phyloP scores from a whole-genome alignment of 495 filamentous ascomycete genomes.

The Penicillium pulvis region DNA sequence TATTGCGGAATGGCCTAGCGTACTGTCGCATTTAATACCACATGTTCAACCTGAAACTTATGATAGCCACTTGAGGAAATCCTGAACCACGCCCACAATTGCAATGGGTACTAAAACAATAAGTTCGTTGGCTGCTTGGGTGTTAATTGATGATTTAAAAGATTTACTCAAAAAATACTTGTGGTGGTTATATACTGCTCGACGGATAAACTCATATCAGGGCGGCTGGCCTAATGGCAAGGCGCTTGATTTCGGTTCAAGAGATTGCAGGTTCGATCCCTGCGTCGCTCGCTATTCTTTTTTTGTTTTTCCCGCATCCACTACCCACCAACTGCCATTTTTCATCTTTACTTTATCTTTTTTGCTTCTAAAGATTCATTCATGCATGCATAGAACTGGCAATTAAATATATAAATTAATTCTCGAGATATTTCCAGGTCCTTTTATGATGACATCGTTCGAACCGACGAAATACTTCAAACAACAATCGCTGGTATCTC shows the following conservation, averaged over 20 bases:
- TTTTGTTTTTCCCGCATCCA: background rate
- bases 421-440: too few species aligned
- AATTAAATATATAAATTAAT: background rate
- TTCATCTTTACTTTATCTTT: background rate
- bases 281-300: conserved; percentile 30
- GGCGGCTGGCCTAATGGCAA: conserved; percentile 62
- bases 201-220: background rate
- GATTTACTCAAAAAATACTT: background rate
- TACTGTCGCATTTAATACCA: too few species aligned
- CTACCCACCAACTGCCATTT: background rate
- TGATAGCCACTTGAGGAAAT: background rate
- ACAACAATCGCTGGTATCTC: too few species aligned
- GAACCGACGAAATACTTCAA: too few species aligned
- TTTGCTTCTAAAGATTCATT: background rate
- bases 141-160: background rate
- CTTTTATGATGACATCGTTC: too few species aligned
- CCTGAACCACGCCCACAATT: background rate
- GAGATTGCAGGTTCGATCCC: conserved; percentile 51
- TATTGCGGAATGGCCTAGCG: too few species aligned
- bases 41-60: too few species aligned
- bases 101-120: too few species aligned
- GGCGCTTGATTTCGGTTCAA: conserved; percentile 68
- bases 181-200: background rate
- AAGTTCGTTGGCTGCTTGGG: too few species aligned
- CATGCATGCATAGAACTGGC: too few species aligned